Evolutionary conservation across 139 green algal genomes (phyloP), one percentile per base, ranked within the genome.

Genomic region (Chlamydomonas sphaeroides): DNA sequence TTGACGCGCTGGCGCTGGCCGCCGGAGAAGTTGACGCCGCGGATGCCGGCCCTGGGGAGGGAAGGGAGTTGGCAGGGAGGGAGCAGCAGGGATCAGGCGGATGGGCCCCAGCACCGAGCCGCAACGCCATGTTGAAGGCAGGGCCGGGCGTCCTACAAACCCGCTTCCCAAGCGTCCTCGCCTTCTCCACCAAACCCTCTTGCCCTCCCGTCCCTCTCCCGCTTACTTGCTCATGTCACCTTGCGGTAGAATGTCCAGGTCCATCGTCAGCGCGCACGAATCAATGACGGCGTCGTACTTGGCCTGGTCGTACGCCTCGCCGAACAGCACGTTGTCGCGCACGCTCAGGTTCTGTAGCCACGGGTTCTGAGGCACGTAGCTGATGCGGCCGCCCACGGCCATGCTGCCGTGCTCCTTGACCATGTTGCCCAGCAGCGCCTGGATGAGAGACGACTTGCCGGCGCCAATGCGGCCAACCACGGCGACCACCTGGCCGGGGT

Each of bases 311-410:
- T 83, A 85, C 0, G 63, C 83, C 65, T 80, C 41, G 41, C 91
- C 91, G 33, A 94, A 93, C 38, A 88, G 41, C 38, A 94, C 90
- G 87, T 95, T 95, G 57, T 93, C 85, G n/a, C 86, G 85, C 45
- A 95, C 66, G 18, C 86, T 88, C 26, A 90, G 86, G 86, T 95
- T 95, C 79, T 93, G 86, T 45, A 94, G 91, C 92, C 92, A 95
- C 39, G 91, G 74, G 72, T 91, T 91, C 80, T 92, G 88, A 3
- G 87, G 81, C 53, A 86, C 84, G 61, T 88, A 91, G 25, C 71
- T 69, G 45, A 89, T 83, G 38, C 48, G 49, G 68, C 87, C 87
- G 66, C 72, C 84, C 10, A 80, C 68, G 49, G 18, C 25, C 18
- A 17, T 56, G 49, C 18, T 20, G 49, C 49, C 49, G 49, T 56